These are phyloP conservation scores for Veloboletus limbatus DNA, from an alignment of 1,284 basidiomycete genomes.

Conservation along the genomic window DNA sequence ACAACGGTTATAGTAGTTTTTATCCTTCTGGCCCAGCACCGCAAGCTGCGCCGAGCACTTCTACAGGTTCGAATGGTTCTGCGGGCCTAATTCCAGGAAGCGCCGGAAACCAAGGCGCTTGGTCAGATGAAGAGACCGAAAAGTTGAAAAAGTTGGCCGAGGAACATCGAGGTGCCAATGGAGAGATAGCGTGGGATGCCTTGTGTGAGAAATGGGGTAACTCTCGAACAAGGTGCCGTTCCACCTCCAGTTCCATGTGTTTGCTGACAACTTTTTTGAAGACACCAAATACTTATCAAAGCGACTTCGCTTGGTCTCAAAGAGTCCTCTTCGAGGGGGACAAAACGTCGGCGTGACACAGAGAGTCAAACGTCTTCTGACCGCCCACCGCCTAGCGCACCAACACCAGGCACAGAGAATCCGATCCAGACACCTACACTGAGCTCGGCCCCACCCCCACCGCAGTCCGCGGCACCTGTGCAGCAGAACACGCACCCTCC, in stretches of 20 bases:
- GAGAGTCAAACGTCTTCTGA: conserved; percentile 37
- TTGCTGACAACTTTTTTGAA: conserved; percentile 29
- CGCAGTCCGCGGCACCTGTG: conserved; percentile 21
- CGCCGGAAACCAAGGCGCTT: conserved; percentile 62
- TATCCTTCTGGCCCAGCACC: conserved; percentile 31
- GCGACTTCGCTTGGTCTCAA: conserved; percentile 72
- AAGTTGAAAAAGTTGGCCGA: conserved; percentile 63
- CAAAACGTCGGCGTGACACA: conserved; percentile 58
- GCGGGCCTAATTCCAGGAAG: conserved; percentile 31
- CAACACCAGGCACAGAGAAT: conserved; percentile 28
- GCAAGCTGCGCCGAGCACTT: conserved; percentile 28
- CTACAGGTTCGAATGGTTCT: conserved; percentile 24
- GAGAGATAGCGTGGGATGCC: conserved; percentile 74
- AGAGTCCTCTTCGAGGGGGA: conserved; percentile 62
- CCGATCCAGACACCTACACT: conserved; percentile 18
- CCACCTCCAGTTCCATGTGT: conserved; percentile 1
- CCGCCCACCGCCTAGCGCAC: conserved; percentile 25
- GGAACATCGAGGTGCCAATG: conserved; percentile 50
- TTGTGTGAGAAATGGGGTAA: conserved; percentile 69
- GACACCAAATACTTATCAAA: conserved; percentile 76
- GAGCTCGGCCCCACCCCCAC: conserved; percentile 18
- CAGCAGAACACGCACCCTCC: conserved; percentile 28
- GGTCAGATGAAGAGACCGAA: conserved; percentile 74
- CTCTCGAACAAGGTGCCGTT: conserved; percentile 57
- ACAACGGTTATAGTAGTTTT: conserved; percentile 35